Percentiles rank a stretch among this genome's conserved stretches.
phyloP scores from a whole-genome alignment of 345 rosid genomes.

The Sapria himalayana region DNA sequence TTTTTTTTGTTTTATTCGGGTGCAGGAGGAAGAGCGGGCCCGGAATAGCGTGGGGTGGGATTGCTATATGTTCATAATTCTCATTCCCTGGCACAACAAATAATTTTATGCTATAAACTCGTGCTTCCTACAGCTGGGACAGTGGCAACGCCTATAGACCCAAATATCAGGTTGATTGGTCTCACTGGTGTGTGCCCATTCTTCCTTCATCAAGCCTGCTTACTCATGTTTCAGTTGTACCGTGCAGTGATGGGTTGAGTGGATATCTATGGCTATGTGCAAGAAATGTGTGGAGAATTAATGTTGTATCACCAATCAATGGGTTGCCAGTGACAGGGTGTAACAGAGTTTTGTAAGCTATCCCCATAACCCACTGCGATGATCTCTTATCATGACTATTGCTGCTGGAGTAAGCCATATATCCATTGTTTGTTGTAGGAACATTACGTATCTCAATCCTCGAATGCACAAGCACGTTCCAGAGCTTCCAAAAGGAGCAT shows the following conservation, averaged over 20 bases:
- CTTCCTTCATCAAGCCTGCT: slow-evolving; percentile 6
- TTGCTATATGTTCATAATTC: slow-evolving; percentile 44
- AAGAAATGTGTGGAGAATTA: slow-evolving; percentile 29
- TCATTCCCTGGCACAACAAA: slow-evolving; percentile 44
- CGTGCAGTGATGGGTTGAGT: slow-evolving; percentile 75
- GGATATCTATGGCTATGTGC: slow-evolving; percentile 54
- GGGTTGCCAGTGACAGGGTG: slow-evolving; percentile 41
- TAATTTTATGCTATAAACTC: slow-evolving; percentile 21
- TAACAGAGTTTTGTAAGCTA: slow-evolving; percentile 56
- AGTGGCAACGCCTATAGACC: slow-evolving; percentile 22
- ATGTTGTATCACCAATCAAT: slow-evolving; percentile 38
- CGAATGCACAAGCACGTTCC: slow-evolving; percentile 31
- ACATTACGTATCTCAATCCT: slow-evolving; percentile 49
- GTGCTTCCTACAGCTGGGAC: slow-evolving; percentile 24
- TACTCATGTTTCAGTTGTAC: slow-evolving; percentile 8
- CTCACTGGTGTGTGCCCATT: slow-evolving; percentile 3
- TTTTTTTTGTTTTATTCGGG: not conserved
- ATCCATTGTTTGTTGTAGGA: slow-evolving; percentile 26
- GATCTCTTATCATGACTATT: too few relatives aligned
- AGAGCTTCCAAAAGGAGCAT: slow-evolving; percentile 52
- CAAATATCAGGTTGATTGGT: slow-evolving; percentile 39
- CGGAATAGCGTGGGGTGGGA: slow-evolving; percentile 83
- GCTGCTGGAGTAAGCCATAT: slow-evolving; percentile 3
- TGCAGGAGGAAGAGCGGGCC: slow-evolving; percentile 54
- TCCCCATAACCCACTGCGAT: too few relatives aligned